Percentiles rank a stretch among this genome's conserved stretches.
Conservation (phyloP, 2,329 filamentous ascomycete genomes). For the Pseudogymnoascus sp. region DNA sequence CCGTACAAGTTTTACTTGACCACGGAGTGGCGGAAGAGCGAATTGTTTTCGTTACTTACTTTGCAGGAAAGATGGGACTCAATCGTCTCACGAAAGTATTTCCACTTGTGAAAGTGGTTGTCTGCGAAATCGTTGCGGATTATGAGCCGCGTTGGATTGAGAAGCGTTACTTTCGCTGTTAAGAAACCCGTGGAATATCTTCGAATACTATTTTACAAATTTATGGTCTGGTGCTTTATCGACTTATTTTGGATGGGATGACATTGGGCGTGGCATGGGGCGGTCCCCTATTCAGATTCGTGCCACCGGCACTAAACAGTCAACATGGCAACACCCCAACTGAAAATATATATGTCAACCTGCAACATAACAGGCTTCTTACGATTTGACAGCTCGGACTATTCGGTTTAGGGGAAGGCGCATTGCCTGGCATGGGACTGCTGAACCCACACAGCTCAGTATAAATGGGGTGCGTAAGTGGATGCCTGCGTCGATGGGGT, state of each 20-base stretch:
- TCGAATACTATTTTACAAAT: not conserved
- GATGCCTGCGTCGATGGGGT: not conserved
- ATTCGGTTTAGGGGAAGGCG: not conserved
- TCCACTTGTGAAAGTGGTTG: constrained; percentile 77
- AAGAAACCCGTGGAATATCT: constrained; percentile 17
- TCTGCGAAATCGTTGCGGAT: constrained; percentile 74
- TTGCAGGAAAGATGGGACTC: constrained; percentile 76
- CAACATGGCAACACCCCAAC: not conserved
- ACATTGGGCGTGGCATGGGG: not conserved
- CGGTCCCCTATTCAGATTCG: not conserved
- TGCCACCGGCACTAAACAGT: not conserved
- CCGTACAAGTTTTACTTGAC: constrained; percentile 89
- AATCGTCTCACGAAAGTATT: constrained; percentile 85
- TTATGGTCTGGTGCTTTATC: not conserved
- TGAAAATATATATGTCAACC: not conserved
- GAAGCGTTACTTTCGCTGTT: constrained; percentile 85
- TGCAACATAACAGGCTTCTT: not conserved
- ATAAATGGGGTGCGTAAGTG: not conserved
- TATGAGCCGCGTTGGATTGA: constrained; percentile 87
- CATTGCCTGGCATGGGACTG: not conserved
- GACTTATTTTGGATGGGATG: not conserved
- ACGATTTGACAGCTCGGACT: not conserved
- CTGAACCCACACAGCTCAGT: not conserved
- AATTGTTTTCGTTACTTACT: constrained; percentile 91
- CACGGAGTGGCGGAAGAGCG: constrained; percentile 78